Percentiles rank a stretch among this genome's conserved stretches.
Evolutionary conservation across 495 filamentous ascomycete species (phyloP).

Genomic region (Podospora pseudocomata): DNA sequence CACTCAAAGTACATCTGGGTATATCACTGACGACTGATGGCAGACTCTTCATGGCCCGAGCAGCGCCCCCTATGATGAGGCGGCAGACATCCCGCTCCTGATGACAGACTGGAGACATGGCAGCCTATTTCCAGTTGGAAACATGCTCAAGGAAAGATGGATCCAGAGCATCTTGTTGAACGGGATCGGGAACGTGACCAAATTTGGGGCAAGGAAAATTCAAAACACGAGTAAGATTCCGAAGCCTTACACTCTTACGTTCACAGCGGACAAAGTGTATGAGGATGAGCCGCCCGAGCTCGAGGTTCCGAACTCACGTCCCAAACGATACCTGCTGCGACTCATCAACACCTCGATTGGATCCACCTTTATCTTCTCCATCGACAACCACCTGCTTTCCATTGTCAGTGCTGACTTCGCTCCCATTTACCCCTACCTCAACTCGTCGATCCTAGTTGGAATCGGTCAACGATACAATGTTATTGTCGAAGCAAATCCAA

Average conservation of each 20-base stretch:
- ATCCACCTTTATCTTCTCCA: slow-evolving; percentile 45
- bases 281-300: slow-evolving; percentile 31
- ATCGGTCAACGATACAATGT: slow-evolving; percentile 72
- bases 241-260: slow-evolving; percentile 4
- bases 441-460: slow-evolving; percentile 48
- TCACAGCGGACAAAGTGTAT: neutral
- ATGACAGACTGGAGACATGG: slow-evolving; percentile 48
- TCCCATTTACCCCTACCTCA: slow-evolving; percentile 47
- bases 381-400: slow-evolving; percentile 53
- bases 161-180: slow-evolving; percentile 34
- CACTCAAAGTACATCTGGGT: neutral
- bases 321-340: slow-evolving; percentile 49
- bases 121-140: slow-evolving; percentile 15
- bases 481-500: slow-evolving; percentile 56
- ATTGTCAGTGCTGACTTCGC: slow-evolving; percentile 53
- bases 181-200: slow-evolving; percentile 24
- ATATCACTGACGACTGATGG: neutral
- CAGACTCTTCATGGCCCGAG: slow-evolving; percentile 43
- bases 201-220: slow-evolving; percentile 18
- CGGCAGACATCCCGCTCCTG: slow-evolving; percentile 43
- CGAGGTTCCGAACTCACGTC: slow-evolving; percentile 20
- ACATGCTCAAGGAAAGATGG: slow-evolving; percentile 10
- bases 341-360: slow-evolving; percentile 57
- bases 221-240: neutral
- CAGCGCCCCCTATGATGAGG: slow-evolving; percentile 48